Base-by-base conservation (phyloP, 306 rosid genomes). In the Trifolium pratense region DNA sequence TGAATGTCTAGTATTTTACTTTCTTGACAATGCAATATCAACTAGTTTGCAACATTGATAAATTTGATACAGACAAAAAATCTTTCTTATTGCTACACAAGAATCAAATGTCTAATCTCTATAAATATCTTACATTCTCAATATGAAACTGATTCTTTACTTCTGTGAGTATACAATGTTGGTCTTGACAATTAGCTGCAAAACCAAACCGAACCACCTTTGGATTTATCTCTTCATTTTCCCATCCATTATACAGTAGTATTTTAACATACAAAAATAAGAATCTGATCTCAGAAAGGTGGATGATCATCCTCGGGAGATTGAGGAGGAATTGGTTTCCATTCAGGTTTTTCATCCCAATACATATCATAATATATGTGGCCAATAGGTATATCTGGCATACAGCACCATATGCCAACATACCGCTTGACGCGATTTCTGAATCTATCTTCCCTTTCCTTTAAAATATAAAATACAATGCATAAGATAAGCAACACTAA, bases 261-360 rank as follows among this genome's bases (percentile, higher is more conserved):
- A 55, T 51, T 36, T 13, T 11, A 3, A 78, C 31, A 62, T 60
- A 79, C 21, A 76, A 1, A 48, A 68, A 13, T 7, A 39, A 15
- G 64, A 61, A 7, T 40, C 34, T 57, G 64, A 74, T 70, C 81
- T 91, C 74, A 91, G 52, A 76, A 79, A 31, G 95, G 96, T 12
- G 96, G 99, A 78, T 84, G 97, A 85, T 94, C 99, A 37, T 94
- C 99, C 76, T 83, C 84, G 0, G 86, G 58, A 13, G 84, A 81
- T 79, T 84, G 92, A 75, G 99, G 99, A 1, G 96, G 96, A 70
- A 78, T 40, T 6, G 99, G 83, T 79, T 86, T 91, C 99, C 99
- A 91, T 61, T 78, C 89, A 6, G 99, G 99, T 81, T 91, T 94
- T 84, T 91, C 96, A 68, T 94, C 99, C 97, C 99, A 94, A 77